Base-by-base conservation (phyloP, 148 eudicot species). In the Polygonum aviculare region DNA sequence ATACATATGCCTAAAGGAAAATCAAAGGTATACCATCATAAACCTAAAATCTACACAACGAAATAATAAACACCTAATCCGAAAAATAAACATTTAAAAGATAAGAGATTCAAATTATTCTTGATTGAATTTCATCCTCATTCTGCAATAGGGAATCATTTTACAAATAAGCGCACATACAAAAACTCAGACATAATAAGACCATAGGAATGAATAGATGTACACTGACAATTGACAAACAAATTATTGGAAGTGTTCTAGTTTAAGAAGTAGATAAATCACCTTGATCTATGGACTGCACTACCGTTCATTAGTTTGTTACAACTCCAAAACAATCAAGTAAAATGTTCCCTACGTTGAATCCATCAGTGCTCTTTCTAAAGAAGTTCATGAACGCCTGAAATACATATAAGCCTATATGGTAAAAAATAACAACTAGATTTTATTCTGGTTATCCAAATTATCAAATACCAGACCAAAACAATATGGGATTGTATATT, bases 1-100 rank as follows among this genome's bases (percentile, higher is more conserved):
- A 71, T 54, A 95, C 97, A 80, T 95, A 95, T 16, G 93, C 96
- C 97, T 95, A 80, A 69, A 85, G 76, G 69, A 71, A 63, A 82
- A 67, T 2, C 77, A 51, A 33, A 50, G 38, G 12, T 12, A 41
- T 7, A 41, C 31, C 75, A 41, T 2, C 62, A 51, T 21, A 74
- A 6, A 47, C 12, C 41, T 22, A 22, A n/a, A 49, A 45, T 22
- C 36, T 26, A 74, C 12, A 26, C 2, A 19, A 49, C 54, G 51
- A 35, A 73, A 48, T 4, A 73, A 48, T 48, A 44, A 16, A 73
- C 22, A 26, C 11, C 3, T 6, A 38, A 2, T 21, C 21, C 11
- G 7, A 67, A 45, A 75, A 59, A 60, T 26, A 44, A 45, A 59
- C 19, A 31, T 14, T n/a, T n/a, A n/a, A n/a, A n/a, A n/a, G n/a